Conservation (phyloP, 2,329 filamentous ascomycete species). For the Neofusicoccum ribis region DNA sequence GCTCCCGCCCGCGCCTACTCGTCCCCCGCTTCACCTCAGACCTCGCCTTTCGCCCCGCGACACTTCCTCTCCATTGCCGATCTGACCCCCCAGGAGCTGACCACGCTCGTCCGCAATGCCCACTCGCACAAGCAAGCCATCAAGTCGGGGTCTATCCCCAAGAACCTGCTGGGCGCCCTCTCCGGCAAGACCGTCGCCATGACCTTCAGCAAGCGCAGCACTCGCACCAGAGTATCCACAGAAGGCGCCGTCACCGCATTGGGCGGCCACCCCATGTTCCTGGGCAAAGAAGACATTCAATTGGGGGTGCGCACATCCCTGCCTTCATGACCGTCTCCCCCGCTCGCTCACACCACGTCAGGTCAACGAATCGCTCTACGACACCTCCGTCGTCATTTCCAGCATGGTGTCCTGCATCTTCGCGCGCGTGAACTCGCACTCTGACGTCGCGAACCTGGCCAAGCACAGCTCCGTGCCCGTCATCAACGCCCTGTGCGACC, state of each 20-base stretch:
- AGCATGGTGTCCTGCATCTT: conserved; percentile 58
- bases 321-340: too few relatives aligned
- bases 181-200: conserved; percentile 82
- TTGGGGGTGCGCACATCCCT: conserved; percentile 66
- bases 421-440: conserved; percentile 55
- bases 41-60: conserved; percentile 66
- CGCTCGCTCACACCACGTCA: conserved; percentile 35
- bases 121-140: conserved; percentile 72
- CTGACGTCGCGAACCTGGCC: conserved; percentile 50
- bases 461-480: conserved; percentile 51
- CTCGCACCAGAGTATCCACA: conserved; percentile 88
- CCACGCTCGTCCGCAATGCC: conserved; percentile 80
- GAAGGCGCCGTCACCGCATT: conserved; percentile 86
- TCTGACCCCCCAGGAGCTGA: conserved; percentile 76
- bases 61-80: conserved; percentile 93
- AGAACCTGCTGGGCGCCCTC: conserved; percentile 62
- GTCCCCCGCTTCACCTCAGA: conserved; percentile 41
- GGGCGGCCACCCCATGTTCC: conserved; percentile 93
- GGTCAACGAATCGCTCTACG: conserved; percentile 93
- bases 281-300: conserved; percentile 95
- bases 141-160: conserved; percentile 66
- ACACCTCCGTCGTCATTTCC: conserved; percentile 90
- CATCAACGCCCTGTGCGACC: conserved; percentile 70
- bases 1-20: conserved; percentile 32
- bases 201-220: conserved; percentile 96